Percentiles rank a stretch among this genome's conserved stretches.
phyloP scores from a whole-genome alignment of 1,284 basidiomycete genomes.

The Hymenochaete sp. region DNA sequence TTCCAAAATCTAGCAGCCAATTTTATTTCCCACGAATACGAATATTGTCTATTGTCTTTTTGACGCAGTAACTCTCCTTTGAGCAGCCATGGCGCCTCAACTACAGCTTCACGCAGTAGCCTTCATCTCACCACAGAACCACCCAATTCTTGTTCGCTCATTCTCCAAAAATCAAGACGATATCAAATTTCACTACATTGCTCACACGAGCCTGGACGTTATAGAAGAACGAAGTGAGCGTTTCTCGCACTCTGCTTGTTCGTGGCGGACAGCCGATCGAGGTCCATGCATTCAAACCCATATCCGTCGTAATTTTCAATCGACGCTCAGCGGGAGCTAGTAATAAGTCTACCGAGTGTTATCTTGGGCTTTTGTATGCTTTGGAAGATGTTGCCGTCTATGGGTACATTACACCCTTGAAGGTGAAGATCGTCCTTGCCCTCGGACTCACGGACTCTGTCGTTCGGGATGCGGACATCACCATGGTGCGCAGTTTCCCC shows the following conservation, averaged over 20 bases:
- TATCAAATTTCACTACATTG: constrained; percentile 75
- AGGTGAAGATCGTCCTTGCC: constrained; percentile 71
- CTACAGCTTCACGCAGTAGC: constrained; percentile 68
- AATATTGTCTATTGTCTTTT: too few relatives aligned
- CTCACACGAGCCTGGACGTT: constrained; percentile 72
- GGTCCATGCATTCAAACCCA: constrained; percentile 12
- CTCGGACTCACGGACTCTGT: constrained; percentile 68
- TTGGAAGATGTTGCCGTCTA: constrained; percentile 80
- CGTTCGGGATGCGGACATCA: constrained; percentile 66
- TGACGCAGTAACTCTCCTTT: too few relatives aligned
- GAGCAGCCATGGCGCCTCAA: constrained; percentile 49
- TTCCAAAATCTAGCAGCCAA: too few relatives aligned
- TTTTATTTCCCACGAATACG: too few relatives aligned
- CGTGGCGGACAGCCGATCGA: too few relatives aligned
- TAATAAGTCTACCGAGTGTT: constrained; percentile 60
- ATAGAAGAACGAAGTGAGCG: constrained; percentile 62
- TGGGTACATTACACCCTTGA: constrained; percentile 74
- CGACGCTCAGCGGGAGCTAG: constrained; percentile 21
- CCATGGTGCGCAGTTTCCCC: constrained; percentile 38
- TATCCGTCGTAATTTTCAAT: constrained; percentile 31
- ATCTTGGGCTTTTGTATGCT: constrained; percentile 67
- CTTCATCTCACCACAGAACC: constrained; percentile 72
- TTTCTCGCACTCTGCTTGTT: constrained; percentile 10
- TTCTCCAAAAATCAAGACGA: constrained; percentile 56
- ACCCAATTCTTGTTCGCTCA: constrained; percentile 67